Evolutionary conservation across 495 filamentous ascomycete species (phyloP), one percentile per base, ranked within the genome.

Genomic region (Recurvomyces mirabilis): DNA sequence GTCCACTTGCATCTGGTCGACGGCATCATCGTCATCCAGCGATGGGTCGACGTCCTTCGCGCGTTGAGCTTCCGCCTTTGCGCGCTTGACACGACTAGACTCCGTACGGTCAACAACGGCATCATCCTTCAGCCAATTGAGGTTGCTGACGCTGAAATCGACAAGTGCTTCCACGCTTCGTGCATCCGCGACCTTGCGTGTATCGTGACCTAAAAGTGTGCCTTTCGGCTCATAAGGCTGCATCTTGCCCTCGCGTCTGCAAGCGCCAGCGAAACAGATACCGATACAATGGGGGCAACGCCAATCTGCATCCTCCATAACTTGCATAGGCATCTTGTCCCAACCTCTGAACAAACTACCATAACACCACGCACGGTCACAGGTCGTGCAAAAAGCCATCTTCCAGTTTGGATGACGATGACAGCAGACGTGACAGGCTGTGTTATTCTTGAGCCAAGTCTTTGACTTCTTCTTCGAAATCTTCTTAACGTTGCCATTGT

Each of bases 281-380:
- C 77, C 74, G 5, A 71, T 70, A 55, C 91, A 98, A 45, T 78
- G 84, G 0, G 91, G 91, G 52, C 91, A 98, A 54, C 78, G 68
- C 88, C 88, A 98, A 30, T 76, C 63, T 43, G 75, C 70, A 24
- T 81, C 70, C 54, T 87, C 78, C 80, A 95, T 81, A 0, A 82
- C 71, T 9, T 73, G 65, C 54, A 82, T 74, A 0, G 91, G 91
- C 68, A 81, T 78, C 49, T 85, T 69, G 58, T 95, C 88, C 55
- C 93, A 94, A 5, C 83, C 87, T 25, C 91, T 72, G 61, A 82
- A 96, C 0, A 98, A 67, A 26, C 75, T 82, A 13, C 91, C 89
- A 58, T 86, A 96, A 60, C 91, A 93, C 53, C 89, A 96, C 2
- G 73, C 69, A 12, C 75, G 65, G 6, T 68, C 68, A 54, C 91